Conservation (phyloP, 352 stramenopile genomes). For the Globisporangium sylvaticum region DNA sequence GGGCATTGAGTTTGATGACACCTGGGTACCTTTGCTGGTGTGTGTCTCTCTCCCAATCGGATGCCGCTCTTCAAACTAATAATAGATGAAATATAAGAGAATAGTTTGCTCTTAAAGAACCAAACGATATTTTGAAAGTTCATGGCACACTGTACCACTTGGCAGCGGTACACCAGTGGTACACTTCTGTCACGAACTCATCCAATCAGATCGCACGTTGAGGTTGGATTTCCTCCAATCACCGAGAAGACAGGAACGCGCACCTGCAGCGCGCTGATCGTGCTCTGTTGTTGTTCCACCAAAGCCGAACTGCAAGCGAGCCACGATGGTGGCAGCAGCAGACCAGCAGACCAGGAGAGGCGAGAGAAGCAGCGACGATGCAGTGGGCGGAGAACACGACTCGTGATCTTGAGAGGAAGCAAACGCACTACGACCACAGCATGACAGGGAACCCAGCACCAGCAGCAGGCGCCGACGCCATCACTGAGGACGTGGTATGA, state of each 20-base stretch:
- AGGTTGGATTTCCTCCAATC: not conserved
- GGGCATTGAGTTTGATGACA: not conserved
- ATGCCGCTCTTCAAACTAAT: too few relatives aligned
- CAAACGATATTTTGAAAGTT: too few relatives aligned
- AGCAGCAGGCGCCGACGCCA: slow-evolving; percentile 4
- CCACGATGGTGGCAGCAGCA: not conserved
- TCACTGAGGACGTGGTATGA: slow-evolving; percentile 43
- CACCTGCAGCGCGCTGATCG: not conserved
- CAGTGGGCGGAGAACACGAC: not conserved
- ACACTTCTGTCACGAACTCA: not conserved
- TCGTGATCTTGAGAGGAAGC: not conserved
- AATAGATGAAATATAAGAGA: too few relatives aligned
- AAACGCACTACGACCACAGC: not conserved
- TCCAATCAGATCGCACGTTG: not conserved
- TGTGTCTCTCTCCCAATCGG: slow-evolving; percentile 3
- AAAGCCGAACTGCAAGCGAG: slow-evolving; percentile 8
- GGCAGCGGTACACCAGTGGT: not conserved
- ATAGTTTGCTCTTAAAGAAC: too few relatives aligned
- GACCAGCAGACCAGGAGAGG: not conserved
- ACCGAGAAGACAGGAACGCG: not conserved
- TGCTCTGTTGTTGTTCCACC: not conserved
- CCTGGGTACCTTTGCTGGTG: not conserved
- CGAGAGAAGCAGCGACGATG: not conserved
- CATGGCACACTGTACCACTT: slow-evolving; percentile 6
- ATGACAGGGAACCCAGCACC: not conserved